phyloP scores from a whole-genome alignment of 2,329 filamentous ascomycete species.

The Epicoccum sorghinum region DNA sequence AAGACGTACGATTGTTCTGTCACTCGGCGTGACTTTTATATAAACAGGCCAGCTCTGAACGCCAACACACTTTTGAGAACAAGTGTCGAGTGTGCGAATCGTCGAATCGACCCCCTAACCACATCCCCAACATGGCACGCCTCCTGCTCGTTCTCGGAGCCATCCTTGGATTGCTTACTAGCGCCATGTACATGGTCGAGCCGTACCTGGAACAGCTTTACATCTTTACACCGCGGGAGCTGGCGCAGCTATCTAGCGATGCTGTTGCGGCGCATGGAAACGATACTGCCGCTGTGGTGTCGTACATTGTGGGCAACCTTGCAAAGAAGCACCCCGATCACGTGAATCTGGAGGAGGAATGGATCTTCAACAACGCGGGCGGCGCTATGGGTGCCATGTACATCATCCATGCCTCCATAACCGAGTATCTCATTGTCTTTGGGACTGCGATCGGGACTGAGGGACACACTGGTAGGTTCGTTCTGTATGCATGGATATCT shows the following conservation, averaged over 20 bases:
- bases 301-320: constrained; percentile 73
- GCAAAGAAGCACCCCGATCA: constrained; percentile 49
- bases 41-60: background rate
- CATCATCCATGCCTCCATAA: constrained; percentile 84
- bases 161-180: constrained; percentile 30
- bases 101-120: too few species aligned
- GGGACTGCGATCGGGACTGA: constrained; percentile 78
- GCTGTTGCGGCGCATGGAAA: constrained; percentile 74
- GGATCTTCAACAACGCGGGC: constrained; percentile 91
- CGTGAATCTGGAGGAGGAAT: constrained; percentile 76
- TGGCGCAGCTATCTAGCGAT: constrained; percentile 71
- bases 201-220: constrained; percentile 60
- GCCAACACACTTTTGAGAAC: too few species aligned
- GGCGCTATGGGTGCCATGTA: constrained; percentile 94
- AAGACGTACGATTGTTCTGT: constrained; percentile 3
- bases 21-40: background rate
- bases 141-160: constrained; percentile 28
- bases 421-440: constrained; percentile 60
- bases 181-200: constrained; percentile 38
- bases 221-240: constrained; percentile 72
- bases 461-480: constrained; percentile 68
- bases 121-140: constrained; percentile 19
- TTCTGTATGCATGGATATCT: too few species aligned
- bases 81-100: background rate
- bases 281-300: constrained; percentile 72